Evolutionary conservation across 164 flowering plant genomes (phyloP).

Genomic region (Annona cherimola): DNA sequence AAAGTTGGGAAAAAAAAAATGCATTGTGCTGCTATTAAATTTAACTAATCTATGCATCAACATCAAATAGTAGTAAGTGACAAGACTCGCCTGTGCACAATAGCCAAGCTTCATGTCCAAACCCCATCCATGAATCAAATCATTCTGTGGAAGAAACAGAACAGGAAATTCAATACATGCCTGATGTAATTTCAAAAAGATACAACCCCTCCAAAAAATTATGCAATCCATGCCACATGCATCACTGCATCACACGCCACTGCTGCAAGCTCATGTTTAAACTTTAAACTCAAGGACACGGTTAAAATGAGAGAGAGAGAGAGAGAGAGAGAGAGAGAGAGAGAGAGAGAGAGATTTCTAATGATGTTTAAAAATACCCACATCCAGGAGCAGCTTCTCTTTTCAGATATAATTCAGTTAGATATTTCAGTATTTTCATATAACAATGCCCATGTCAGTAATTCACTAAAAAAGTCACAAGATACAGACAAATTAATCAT

Average conservation of each 20-base stretch:
- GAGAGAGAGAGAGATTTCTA: neutral
- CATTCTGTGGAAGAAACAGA: slow-evolving; percentile 54
- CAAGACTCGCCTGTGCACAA: slow-evolving; percentile 58
- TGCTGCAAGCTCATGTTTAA: no score
- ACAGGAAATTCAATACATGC: neutral
- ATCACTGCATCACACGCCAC: no score
- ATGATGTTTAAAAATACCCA: no score
- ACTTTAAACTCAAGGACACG: neutral
- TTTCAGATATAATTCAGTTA: no score
- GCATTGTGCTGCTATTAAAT: neutral
- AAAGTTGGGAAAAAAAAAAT: neutral
- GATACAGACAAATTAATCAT: no score
- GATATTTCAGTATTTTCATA: no score
- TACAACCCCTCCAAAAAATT: neutral
- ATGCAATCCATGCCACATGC: neutral
- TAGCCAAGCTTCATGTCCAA: slow-evolving; percentile 80
- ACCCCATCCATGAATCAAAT: slow-evolving; percentile 88
- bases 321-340: neutral
- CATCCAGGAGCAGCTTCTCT: no score
- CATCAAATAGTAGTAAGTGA: neutral
- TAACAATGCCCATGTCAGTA: no score
- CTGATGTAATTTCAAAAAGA: neutral
- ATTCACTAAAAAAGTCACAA: no score
- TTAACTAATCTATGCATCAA: neutral
- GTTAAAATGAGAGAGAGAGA: neutral